These are phyloP conservation scores for Aureobasidium zeae DNA, from an alignment of 2,329 filamentous ascomycete species.

Conservation along the genomic window DNA sequence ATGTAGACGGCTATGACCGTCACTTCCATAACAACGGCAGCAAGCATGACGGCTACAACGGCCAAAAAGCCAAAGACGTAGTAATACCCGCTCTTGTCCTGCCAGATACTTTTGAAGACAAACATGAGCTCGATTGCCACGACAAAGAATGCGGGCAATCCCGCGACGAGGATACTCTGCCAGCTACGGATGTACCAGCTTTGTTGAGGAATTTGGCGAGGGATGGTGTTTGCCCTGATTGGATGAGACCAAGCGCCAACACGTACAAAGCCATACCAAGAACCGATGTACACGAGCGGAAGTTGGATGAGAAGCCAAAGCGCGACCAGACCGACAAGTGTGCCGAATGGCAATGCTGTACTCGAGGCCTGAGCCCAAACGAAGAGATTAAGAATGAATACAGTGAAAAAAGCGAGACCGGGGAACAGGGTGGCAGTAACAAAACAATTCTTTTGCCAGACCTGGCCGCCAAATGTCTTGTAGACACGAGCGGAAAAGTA, in stretches of 20 bases:
- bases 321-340: conserved; percentile 59
- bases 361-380: conserved; percentile 85
- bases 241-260: conserved; percentile 68
- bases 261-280: conserved; percentile 64
- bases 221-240: conserved; percentile 61
- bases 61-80: conserved; percentile 83
- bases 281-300: conserved; percentile 71
- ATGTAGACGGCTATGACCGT: conserved; percentile 76
- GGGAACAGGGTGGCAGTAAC: conserved; percentile 68
- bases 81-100: conserved; percentile 86
- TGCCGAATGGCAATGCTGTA: conserved; percentile 76
- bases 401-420: conserved; percentile 61
- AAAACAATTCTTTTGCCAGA: conserved; percentile 67
- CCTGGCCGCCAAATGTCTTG: conserved; percentile 68
- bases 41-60: conserved; percentile 61
- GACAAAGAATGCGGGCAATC: conserved; percentile 74
- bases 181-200: conserved; percentile 63
- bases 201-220: conserved; percentile 65
- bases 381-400: conserved; percentile 78
- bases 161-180: conserved; percentile 60
- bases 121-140: conserved; percentile 83
- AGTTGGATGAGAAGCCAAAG: conserved; percentile 83
- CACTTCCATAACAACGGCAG: conserved; percentile 71
- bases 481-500: conserved; percentile 81
- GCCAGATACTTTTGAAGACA: conserved; percentile 79